These are phyloP conservation scores for Mycena sp. DNA, from an alignment of 1,284 basidiomycete species.

Conservation along the genomic window DNA sequence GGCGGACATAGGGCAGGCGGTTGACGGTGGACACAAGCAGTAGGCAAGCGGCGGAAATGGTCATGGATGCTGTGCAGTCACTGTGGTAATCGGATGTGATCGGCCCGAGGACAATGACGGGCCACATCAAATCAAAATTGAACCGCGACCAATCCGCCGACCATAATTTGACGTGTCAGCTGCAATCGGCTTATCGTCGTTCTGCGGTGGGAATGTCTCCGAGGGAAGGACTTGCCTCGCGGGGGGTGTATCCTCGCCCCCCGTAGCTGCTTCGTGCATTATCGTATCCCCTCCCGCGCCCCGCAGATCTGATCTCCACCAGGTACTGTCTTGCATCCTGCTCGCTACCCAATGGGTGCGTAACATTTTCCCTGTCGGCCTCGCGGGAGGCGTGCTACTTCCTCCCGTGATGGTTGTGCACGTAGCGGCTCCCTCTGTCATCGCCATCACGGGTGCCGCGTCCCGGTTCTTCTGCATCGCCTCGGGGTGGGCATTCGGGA, in stretches of 20 bases:
- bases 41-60: too few relatives aligned
- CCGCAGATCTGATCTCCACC: neutral
- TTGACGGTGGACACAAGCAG: too few relatives aligned
- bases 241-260: slow-evolving; percentile 8
- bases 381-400: slow-evolving; percentile 19
- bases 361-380: neutral
- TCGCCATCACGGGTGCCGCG: neutral
- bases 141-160: too few relatives aligned
- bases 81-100: too few relatives aligned
- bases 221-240: slow-evolving; percentile 9
- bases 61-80: too few relatives aligned
- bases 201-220: neutral
- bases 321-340: neutral
- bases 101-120: too few relatives aligned
- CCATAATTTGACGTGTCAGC: too few relatives aligned
- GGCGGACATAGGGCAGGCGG: too few relatives aligned
- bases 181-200: neutral
- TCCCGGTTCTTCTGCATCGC: neutral
- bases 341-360: too few relatives aligned
- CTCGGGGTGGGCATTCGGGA: neutral
- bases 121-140: too few relatives aligned
- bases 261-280: neutral
- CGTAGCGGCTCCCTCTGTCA: neutral
- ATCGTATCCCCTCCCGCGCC: too few relatives aligned
- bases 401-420: slow-evolving; percentile 19